phyloP scores from a whole-genome alignment of 495 filamentous ascomycete genomes.

The Aspergillus campestris region DNA sequence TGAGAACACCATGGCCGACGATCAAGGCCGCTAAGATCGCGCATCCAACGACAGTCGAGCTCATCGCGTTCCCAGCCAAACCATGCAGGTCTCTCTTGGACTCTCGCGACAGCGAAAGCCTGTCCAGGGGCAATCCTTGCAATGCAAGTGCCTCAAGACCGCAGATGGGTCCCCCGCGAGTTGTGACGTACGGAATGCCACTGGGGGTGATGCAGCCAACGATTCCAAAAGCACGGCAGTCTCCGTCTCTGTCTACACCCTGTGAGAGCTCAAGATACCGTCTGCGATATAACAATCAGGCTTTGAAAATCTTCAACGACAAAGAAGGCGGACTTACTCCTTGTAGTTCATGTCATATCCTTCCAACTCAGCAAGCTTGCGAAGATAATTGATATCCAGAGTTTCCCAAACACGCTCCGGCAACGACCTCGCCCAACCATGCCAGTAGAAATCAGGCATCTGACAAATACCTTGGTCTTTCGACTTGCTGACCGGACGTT shows the following conservation, averaged over 20 bases:
- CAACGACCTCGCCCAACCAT: slow-evolving; percentile 35
- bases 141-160: slow-evolving; percentile 59
- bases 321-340: slow-evolving; percentile 31
- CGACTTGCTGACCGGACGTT: slow-evolving; percentile 50
- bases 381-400: slow-evolving; percentile 54
- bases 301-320: background rate
- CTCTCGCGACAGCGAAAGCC: slow-evolving; percentile 55
- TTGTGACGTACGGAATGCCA: slow-evolving; percentile 55
- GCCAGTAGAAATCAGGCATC: slow-evolving; percentile 49
- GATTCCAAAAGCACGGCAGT: slow-evolving; percentile 46
- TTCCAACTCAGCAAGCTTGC: slow-evolving; percentile 19
- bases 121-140: slow-evolving; percentile 62
- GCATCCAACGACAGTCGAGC: slow-evolving; percentile 61
- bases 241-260: slow-evolving; percentile 55
- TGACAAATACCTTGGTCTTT: slow-evolving; percentile 39
- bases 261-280: slow-evolving; percentile 64
- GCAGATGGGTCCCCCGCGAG: slow-evolving; percentile 53
- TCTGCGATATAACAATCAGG: slow-evolving; percentile 18
- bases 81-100: slow-evolving; percentile 57
- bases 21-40: slow-evolving; percentile 50
- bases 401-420: slow-evolving; percentile 58
- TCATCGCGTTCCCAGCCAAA: slow-evolving; percentile 82
- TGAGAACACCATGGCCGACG: slow-evolving; percentile 27
- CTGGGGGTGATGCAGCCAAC: slow-evolving; percentile 62
- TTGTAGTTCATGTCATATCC: slow-evolving; percentile 58